Conservation (phyloP, 805 yeast species). For the Candida krabiensis region DNA sequence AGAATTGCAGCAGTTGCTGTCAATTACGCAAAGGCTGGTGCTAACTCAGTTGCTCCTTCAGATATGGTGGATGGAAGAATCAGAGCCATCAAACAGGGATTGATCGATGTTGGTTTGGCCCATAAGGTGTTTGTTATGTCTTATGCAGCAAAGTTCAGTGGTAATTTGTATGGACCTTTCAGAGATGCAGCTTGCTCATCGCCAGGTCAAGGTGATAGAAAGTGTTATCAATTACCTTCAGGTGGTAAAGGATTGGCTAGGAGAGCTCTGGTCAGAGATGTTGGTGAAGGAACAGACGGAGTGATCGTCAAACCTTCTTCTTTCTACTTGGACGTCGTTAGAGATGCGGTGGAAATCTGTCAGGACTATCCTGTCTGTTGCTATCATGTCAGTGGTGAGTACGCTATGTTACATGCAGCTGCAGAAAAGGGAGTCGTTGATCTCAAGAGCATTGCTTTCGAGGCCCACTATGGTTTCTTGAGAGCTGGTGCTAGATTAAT, state of each 20-base stretch:
- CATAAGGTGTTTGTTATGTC: constrained; percentile 89
- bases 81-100: constrained; percentile 80
- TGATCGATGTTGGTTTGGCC: constrained; percentile 78
- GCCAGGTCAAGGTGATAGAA: constrained; percentile 89
- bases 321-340: constrained; percentile 86
- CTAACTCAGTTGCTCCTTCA: constrained; percentile 92
- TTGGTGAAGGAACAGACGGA: constrained; percentile 93
- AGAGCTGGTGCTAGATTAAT: constrained; percentile 95
- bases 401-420: constrained; percentile 97
- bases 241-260: constrained; percentile 93
- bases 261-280: constrained; percentile 82
- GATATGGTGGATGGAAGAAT: constrained; percentile 98
- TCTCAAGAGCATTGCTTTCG: constrained; percentile 75
- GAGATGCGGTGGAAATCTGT: constrained; percentile 83
- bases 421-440: constrained; percentile 94
- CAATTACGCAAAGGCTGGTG: constrained; percentile 94
- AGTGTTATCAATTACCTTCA: constrained; percentile 88
- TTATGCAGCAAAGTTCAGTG: constrained; percentile 91
- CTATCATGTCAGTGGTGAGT: constrained; percentile 96
- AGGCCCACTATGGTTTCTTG: constrained; percentile 84
- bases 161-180: constrained; percentile 93
- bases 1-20: constrained; percentile 94
- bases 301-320: constrained; percentile 95
- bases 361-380: constrained; percentile 87
- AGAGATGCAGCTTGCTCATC: constrained; percentile 95